These are phyloP conservation scores for Gastrodia elata DNA, from an alignment of 106 monocot genomes.

Conservation along the genomic window DNA sequence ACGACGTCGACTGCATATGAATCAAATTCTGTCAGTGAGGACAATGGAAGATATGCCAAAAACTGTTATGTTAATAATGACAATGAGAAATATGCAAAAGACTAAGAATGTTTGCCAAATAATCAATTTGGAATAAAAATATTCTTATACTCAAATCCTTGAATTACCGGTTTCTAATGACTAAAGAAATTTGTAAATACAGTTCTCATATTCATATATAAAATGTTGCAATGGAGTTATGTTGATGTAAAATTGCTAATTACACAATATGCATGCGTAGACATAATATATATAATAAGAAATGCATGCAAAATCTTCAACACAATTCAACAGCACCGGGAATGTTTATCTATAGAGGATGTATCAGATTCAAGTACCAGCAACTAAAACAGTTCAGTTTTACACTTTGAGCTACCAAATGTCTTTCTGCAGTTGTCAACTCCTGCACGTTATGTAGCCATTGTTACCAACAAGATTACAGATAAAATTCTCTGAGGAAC, in stretches of 20 bases:
- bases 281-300: neutral
- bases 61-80: neutral
- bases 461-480: neutral
- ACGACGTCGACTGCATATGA: slow-evolving; percentile 50
- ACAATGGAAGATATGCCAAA: neutral
- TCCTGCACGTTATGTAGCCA: neutral
- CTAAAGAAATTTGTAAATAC: neutral
- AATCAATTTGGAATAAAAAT: neutral
- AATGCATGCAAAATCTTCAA: neutral
- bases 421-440: neutral
- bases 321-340: too few relatives aligned
- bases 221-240: neutral
- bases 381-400: neutral
- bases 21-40: neutral
- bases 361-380: neutral
- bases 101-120: neutral
- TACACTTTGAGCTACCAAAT: neutral
- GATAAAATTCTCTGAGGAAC: neutral
- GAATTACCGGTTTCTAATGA: neutral
- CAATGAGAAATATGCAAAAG: neutral
- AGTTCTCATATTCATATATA: neutral
- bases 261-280: neutral
- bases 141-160: neutral
- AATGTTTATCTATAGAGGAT: neutral
- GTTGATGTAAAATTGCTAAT: neutral